Evolutionary conservation across 2,329 filamentous ascomycete genomes (phyloP).

Genomic region (Sordariomycetes sp.): DNA sequence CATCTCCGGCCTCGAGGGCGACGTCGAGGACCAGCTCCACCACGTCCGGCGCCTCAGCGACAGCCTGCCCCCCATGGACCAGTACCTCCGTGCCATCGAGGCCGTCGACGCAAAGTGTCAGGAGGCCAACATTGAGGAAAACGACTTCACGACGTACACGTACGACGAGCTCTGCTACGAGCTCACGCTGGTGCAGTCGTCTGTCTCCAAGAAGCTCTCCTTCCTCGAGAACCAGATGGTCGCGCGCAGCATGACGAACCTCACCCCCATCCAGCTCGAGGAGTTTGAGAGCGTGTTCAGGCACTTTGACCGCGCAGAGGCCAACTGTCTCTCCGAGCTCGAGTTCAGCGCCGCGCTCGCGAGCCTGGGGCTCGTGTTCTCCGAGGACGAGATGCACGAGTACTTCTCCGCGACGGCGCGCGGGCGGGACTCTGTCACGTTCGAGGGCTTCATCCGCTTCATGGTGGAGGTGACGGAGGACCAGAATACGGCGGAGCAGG

Average conservation of each 20-base stretch:
- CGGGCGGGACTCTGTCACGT: constrained; percentile 70
- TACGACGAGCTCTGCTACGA: constrained; percentile 95
- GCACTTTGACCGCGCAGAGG: constrained; percentile 89
- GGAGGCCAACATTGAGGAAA: constrained; percentile 97
- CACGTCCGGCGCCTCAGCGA: constrained; percentile 78
- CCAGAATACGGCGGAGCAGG: constrained; percentile 96
- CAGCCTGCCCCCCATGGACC: constrained; percentile 78
- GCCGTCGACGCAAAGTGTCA: constrained; percentile 77
- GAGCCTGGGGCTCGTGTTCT: constrained; percentile 90
- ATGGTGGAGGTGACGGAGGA: constrained; percentile 99
- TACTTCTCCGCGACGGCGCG: constrained; percentile 82
- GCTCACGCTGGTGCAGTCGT: constrained; percentile 77
- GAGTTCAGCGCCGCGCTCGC: constrained; percentile 94
- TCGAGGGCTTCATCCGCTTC: constrained; percentile 98
- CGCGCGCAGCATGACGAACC: constrained; percentile 94
- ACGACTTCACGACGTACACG: constrained; percentile 98
- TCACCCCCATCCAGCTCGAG: constrained; percentile 94
- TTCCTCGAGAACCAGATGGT: constrained; percentile 99
- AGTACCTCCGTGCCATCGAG: constrained; percentile 79
- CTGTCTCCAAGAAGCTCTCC: constrained; percentile 87
- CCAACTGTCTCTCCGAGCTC: constrained; percentile 80
- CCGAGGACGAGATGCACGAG: constrained; percentile 95
- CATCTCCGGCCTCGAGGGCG: constrained; percentile 92
- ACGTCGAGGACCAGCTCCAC: constrained; percentile 84
- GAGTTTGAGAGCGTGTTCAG: constrained; percentile 98